phyloP scores from a whole-genome alignment of 805 yeast species.

The Candida rishiriensis region DNA sequence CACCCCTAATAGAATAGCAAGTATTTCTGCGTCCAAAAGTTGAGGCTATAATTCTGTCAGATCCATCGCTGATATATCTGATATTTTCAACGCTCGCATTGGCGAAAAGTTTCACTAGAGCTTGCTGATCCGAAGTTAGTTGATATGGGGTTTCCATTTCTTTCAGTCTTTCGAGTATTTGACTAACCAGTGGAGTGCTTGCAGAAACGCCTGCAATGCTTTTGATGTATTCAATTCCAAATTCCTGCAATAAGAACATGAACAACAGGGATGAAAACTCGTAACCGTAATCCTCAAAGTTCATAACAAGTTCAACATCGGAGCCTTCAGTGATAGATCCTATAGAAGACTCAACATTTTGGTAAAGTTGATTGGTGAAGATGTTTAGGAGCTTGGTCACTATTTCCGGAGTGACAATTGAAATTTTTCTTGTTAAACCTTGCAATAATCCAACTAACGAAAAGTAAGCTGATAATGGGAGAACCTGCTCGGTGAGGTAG shows the following conservation, averaged over 20 bases:
- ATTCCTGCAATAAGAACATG: slow-evolving; percentile 21
- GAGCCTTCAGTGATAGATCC: slow-evolving; percentile 10
- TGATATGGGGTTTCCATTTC: slow-evolving; percentile 5
- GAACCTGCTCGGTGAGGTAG: background rate
- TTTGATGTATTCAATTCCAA: slow-evolving; percentile 22
- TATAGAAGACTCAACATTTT: slow-evolving; percentile 17
- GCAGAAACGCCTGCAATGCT: slow-evolving; percentile 10
- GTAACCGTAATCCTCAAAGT: slow-evolving; percentile 28
- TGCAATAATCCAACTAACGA: slow-evolving; percentile 30
- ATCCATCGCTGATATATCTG: slow-evolving; percentile 19
- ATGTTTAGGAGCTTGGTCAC: slow-evolving; percentile 18
- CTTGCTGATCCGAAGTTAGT: slow-evolving; percentile 8
- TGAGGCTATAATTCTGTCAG: slow-evolving; percentile 22
- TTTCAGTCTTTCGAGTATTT: background rate
- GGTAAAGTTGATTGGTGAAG: slow-evolving; percentile 26
- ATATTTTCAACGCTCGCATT: slow-evolving; percentile 15
- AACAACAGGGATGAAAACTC: slow-evolving; percentile 29
- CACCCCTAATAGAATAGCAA: slow-evolving; percentile 19
- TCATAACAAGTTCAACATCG: slow-evolving; percentile 21
- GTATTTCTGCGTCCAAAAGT: slow-evolving; percentile 24
- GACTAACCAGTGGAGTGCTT: slow-evolving; percentile 8
- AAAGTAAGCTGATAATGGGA: slow-evolving; percentile 11
- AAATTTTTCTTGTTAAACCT: slow-evolving; percentile 23
- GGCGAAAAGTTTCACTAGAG: slow-evolving; percentile 13
- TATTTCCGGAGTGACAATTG: slow-evolving; percentile 15